Evolutionary conservation across 2,329 filamentous ascomycete genomes (phyloP).

Genomic region (Westerdykella ornata): DNA sequence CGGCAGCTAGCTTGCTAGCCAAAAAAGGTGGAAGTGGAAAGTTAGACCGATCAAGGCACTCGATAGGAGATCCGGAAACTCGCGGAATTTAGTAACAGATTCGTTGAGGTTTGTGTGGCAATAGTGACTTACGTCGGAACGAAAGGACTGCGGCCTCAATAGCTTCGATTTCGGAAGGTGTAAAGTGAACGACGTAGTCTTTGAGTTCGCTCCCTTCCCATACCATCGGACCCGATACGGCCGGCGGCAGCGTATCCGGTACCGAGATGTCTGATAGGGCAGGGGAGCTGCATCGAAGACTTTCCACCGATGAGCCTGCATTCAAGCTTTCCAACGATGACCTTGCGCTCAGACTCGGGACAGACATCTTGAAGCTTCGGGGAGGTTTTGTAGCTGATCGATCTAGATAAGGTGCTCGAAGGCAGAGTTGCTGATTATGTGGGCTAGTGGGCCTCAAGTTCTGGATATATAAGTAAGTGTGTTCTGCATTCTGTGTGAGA

Average conservation of each 20-base stretch:
- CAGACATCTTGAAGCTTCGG: too few species aligned
- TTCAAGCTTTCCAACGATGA: constrained; percentile 17
- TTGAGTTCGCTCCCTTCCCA: constrained; percentile 26
- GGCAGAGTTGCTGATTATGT: too few species aligned
- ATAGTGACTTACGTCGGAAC: constrained; percentile 23
- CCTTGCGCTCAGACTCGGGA: too few species aligned
- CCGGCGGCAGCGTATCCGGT: constrained; percentile 27
- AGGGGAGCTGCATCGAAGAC: constrained; percentile 19
- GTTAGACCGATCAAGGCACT: constrained; percentile 16
- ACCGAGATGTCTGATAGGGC: constrained; percentile 17
- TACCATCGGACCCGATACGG: constrained; percentile 28
- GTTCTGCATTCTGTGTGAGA: constrained; percentile 1
- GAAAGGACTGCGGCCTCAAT: constrained; percentile 30
- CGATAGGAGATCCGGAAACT: not conserved
- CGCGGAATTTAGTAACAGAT: not conserved
- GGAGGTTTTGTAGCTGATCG: too few species aligned
- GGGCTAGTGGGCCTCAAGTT: not conserved
- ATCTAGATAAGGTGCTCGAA: too few species aligned
- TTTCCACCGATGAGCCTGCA: constrained; percentile 25
- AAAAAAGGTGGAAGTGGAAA: constrained; percentile 24
- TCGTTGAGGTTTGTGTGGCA: not conserved
- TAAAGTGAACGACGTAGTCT: constrained; percentile 26
- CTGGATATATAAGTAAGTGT: not conserved
- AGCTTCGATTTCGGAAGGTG: constrained; percentile 19
- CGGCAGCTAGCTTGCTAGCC: constrained; percentile 17